These are phyloP conservation scores for Dichomitus squalens DNA, from an alignment of 1,284 basidiomycete species.

Conservation along the genomic window DNA sequence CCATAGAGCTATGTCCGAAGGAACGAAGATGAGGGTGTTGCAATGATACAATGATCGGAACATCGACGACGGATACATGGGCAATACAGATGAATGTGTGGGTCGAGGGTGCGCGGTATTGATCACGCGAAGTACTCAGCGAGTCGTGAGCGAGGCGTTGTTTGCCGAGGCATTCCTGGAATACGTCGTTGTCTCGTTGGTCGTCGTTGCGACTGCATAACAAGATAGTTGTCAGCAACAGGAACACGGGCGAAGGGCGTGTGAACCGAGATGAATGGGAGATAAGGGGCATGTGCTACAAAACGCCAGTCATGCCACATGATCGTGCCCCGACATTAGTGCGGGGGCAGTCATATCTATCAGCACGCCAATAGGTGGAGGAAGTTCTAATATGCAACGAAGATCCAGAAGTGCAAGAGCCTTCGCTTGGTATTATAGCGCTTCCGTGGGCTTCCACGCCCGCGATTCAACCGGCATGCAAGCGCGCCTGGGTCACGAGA, in stretches of 20 bases:
- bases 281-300: neutral
- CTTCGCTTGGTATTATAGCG: neutral
- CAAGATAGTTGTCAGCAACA: constrained; percentile 1
- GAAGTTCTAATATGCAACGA: neutral
- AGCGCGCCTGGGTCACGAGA: constrained; percentile 19
- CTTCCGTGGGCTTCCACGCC: constrained; percentile 9
- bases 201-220: constrained; percentile 31
- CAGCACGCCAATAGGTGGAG: constrained; percentile 2
- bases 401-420: neutral
- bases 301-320: neutral
- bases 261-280: constrained; percentile 16
- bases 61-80: constrained; percentile 20
- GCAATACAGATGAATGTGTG: constrained; percentile 12
- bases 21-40: neutral
- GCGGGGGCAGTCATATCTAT: constrained; percentile 1
- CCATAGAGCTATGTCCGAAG: neutral
- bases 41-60: constrained; percentile 20
- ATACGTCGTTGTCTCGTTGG: constrained; percentile 30
- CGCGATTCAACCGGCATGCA: constrained; percentile 13
- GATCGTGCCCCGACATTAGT: neutral
- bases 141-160: constrained; percentile 31
- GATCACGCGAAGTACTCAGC: constrained; percentile 25
- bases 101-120: neutral
- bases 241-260: neutral
- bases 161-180: constrained; percentile 27